Evolutionary conservation across 1,139 yeast genomes (phyloP), one percentile per base, ranked within the genome.

Genomic region (Geotrichum carabidarum): DNA sequence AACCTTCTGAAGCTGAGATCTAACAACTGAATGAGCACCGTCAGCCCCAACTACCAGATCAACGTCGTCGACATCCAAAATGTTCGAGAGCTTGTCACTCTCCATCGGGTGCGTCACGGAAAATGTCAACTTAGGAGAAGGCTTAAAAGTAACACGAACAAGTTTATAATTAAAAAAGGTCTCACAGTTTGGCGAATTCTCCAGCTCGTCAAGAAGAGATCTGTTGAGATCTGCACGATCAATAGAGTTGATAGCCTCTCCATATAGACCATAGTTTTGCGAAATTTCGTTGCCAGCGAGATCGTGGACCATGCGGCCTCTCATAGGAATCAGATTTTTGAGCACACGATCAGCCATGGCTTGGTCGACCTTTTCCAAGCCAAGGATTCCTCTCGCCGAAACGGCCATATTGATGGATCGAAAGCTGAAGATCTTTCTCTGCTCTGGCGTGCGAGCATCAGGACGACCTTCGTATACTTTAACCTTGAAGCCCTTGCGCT

Each of bases 261-360:
- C 95, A 64, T 82, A 79, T n/a, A 87, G 72, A 3, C 96, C 96
- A 66, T 91, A 91, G 44, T 74, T 64, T 64, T 89, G 96, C 34
- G 87, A 76, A 58, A 78, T 82, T 65, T 82, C 84, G 36, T 72
- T 71, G 0, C 95, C 96, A 9, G 75, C 64, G 18, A 70, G 55
- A 62, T 84, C 84, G 67, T 91, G 97, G 56, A 91, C 83, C 97
- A 90, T 90, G 46, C 97, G 75, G 1, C 96, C 97, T 49, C 79
- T 72, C 91, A 91, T 86, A 2, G 96, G 96, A 37, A 87, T 84
- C 17, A 86, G 79, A 48, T 80, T 80, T 42, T 74, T 72, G 61
- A 86, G 66, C 1, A 87, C 77, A 15, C 82, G 68, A 0, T 72
- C 70, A 8, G 86, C 81, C 75, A 89, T 75, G 9, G 71, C 77